Conservation (phyloP, 306 rosid species). For the Datisca glomerata region DNA sequence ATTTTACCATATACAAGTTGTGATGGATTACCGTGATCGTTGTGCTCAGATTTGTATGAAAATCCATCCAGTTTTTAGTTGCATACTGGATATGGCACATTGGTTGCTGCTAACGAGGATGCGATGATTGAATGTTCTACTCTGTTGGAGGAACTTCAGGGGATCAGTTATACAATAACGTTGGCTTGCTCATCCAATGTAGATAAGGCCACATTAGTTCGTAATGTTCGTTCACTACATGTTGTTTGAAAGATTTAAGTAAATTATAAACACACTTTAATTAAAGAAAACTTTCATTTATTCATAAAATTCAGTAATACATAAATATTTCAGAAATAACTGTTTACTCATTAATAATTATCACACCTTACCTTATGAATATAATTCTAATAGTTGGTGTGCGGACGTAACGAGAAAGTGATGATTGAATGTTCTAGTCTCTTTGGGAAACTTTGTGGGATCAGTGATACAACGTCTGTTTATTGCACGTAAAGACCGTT, state of each 20-base stretch:
- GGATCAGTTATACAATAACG: slow-evolving; percentile 2
- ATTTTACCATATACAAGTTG: slow-evolving; percentile 35
- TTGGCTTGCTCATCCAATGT: slow-evolving; percentile 28
- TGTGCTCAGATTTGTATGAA: slow-evolving; percentile 46
- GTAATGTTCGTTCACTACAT: slow-evolving; percentile 22
- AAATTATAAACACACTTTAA: too few species aligned
- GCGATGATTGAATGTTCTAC: slow-evolving; percentile 41
- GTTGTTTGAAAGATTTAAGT: too few species aligned
- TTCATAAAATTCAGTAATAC: too few species aligned
- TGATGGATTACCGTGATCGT: slow-evolving; percentile 45
- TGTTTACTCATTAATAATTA: too few species aligned
- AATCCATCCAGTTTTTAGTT: slow-evolving; percentile 34
- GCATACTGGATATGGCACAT: slow-evolving; percentile 45
- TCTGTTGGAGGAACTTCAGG: slow-evolving; percentile 38
- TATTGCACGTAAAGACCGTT: slow-evolving; percentile 41
- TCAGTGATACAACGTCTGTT: too few species aligned
- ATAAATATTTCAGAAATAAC: too few species aligned
- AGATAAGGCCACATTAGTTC: slow-evolving; percentile 25
- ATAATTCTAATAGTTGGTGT: too few species aligned
- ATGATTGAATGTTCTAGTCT: too few species aligned
- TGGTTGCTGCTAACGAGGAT: slow-evolving; percentile 31
- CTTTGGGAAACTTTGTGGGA: too few species aligned
- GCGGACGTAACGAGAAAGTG: too few species aligned
- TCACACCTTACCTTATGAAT: too few species aligned
- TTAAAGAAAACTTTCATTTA: too few species aligned